Base-by-base conservation (phyloP, 2,329 filamentous ascomycete species). In the Pseudogymnoascus sp. region DNA sequence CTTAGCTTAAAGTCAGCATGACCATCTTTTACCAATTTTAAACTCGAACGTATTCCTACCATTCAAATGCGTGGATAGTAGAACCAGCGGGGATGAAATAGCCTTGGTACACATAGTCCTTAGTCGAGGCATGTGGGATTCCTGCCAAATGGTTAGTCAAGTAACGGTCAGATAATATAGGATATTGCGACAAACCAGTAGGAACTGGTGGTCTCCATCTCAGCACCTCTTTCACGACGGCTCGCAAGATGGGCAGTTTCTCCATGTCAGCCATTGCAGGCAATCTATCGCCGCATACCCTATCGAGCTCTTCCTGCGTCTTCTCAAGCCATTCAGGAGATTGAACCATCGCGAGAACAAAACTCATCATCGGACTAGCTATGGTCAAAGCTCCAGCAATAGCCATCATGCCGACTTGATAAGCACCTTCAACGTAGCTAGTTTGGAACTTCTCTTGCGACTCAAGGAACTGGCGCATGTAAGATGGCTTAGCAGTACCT, bases 91-190 rank as follows among this genome's bases (percentile, higher is more conserved):
- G 81, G 59, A 85, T 83, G 64, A 78, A 77, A 68, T 81, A 80
- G 58, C 79, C 81, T 31, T 80, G 74, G 67, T 84, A 85, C 9
- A 78, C 73, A 61, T 85, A 83, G 55, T 85, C 82, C 58, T 78
- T 71, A 2, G 79, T 74, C 15, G 80, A 75, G 44, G 74, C 76
- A 68, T 85, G 83, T 2, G 83, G 82, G 39, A 85, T 79, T 3
- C 77, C 77, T 73, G 62, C 10, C 7, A 60, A 27, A 33, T 31
- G 31, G 17, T 61, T 15, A 48, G 36, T 39, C 36, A 27, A 35
- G 7, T 9, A 3, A 12, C 7, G 8, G 36, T 7, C 25, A 31
- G 44, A 51, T 8, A 51, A 29, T 51, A 27, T 51, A 51, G 44
- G 8, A 31, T 36, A 33, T 25, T 38, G n/a, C 17, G 15, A 67